Evolutionary conservation across 139 green algal species (phyloP).

Genomic region (Coelastrella sp.): DNA sequence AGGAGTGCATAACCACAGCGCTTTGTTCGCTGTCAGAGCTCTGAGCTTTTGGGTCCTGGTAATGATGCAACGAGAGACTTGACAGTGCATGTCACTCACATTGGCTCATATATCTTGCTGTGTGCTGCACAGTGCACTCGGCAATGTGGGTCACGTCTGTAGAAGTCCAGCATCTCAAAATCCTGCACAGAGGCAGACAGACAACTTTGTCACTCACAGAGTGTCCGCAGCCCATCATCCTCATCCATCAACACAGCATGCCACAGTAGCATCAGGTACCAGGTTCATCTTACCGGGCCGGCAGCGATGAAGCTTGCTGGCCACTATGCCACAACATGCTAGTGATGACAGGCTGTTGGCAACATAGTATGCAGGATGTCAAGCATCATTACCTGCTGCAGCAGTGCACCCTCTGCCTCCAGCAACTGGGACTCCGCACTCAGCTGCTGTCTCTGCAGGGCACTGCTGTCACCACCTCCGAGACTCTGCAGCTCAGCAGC

Average conservation of each 20-base stretch:
- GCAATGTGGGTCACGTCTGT: constrained; percentile 17
- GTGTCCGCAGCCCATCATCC: too few relatives aligned
- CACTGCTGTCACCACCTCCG: not conserved
- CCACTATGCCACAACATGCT: too few relatives aligned
- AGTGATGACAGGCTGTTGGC: too few relatives aligned
- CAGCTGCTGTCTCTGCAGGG: constrained; percentile 15
- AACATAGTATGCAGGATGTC: too few relatives aligned
- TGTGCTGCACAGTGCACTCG: constrained; percentile 38
- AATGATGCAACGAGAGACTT: too few relatives aligned
- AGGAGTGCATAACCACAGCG: too few relatives aligned
- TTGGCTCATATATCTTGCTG: not conserved
- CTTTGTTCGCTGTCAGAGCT: not conserved
- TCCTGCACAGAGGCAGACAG: not conserved
- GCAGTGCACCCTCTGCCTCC: not conserved
- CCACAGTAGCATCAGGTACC: too few relatives aligned
- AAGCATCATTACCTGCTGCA: not conserved
- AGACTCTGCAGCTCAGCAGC: constrained; percentile 42
- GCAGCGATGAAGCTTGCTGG: too few relatives aligned
- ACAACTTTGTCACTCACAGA: too few relatives aligned
- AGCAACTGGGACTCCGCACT: not conserved
- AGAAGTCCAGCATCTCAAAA: constrained; percentile 36
- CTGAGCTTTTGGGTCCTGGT: not conserved
- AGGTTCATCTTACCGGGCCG: too few relatives aligned
- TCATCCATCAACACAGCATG: too few relatives aligned
- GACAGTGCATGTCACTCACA: not conserved